These are phyloP conservation scores for Fragaria nilgerrensis DNA, from an alignment of 306 rosid species.

Conservation along the genomic window DNA sequence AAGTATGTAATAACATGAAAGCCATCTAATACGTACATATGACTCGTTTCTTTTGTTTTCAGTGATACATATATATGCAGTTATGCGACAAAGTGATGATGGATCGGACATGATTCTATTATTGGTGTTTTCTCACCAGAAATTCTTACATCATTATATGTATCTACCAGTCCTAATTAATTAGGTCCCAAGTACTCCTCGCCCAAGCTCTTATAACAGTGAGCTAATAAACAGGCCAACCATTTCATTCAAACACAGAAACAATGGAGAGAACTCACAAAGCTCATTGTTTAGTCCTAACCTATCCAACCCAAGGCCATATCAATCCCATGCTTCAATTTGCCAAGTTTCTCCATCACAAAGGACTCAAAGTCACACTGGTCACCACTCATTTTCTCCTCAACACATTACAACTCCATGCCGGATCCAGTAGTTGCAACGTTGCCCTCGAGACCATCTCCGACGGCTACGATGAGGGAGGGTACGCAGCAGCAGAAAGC, in stretches of 20 bases:
- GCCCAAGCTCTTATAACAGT: neutral
- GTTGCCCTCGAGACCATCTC: conserved; percentile 34
- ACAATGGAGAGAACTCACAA: conserved; percentile 6
- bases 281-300: conserved; percentile 33
- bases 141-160: neutral
- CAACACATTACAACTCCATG: neutral
- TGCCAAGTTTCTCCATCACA: conserved; percentile 35
- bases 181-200: neutral
- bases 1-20: no score
- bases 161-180: neutral
- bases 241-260: neutral
- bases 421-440: neutral
- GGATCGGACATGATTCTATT: no score
- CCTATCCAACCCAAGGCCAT: conserved; percentile 41
- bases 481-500: neutral
- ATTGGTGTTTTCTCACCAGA: neutral
- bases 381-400: conserved; percentile 25
- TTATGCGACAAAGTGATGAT: no score
- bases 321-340: conserved; percentile 44
- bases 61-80: no score
- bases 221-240: neutral
- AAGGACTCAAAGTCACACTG: conserved; percentile 34
- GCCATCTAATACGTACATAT: no score
- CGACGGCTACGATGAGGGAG: conserved; percentile 39
- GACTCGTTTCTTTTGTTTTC: no score